Percentiles rank a stretch among this genome's conserved stretches.
Evolutionary conservation across 2,329 filamentous ascomycete genomes (phyloP).

Genomic region (Sarocladiaceae sp.): DNA sequence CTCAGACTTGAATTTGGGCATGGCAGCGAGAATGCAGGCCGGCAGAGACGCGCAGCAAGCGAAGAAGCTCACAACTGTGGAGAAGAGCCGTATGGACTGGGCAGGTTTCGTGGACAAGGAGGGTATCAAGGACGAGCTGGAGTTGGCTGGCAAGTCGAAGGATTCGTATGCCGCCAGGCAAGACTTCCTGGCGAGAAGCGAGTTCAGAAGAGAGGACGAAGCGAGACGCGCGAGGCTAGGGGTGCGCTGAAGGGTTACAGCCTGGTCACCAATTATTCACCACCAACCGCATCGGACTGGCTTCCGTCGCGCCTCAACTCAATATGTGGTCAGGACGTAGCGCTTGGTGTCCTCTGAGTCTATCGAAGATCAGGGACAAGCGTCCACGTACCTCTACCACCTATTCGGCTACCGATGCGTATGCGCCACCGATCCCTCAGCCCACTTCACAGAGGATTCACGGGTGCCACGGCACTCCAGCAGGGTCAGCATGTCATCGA

Average conservation of each 20-base stretch:
- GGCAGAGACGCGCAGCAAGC: conserved; percentile 47
- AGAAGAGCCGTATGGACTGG: conserved; percentile 72
- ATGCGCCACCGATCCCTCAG: too few relatives aligned
- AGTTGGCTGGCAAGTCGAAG: conserved; percentile 61
- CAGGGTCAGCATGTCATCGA: too few relatives aligned
- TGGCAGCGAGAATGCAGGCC: conserved; percentile 43
- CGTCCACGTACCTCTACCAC: too few relatives aligned
- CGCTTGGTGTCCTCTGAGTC: too few relatives aligned
- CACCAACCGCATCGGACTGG: too few relatives aligned
- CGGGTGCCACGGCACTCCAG: too few relatives aligned
- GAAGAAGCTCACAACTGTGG: conserved; percentile 65
- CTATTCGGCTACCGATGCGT: too few relatives aligned
- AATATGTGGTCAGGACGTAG: too few relatives aligned
- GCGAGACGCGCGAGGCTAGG: conserved; percentile 49
- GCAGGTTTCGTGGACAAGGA: conserved; percentile 68
- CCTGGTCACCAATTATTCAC: too few relatives aligned
- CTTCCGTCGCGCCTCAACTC: too few relatives aligned
- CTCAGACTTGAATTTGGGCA: conserved; percentile 54
- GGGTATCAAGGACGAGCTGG: conserved; percentile 65
- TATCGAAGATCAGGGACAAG: too few relatives aligned
- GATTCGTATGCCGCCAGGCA: conserved; percentile 58
- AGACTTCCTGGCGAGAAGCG: conserved; percentile 63
- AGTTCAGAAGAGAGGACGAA: conserved; percentile 58
- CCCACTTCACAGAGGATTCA: too few relatives aligned
- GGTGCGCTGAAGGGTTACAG: conserved; percentile 22